These are phyloP conservation scores for Chlamydomonas urium DNA, from an alignment of 139 green algal species.

Conservation along the genomic window DNA sequence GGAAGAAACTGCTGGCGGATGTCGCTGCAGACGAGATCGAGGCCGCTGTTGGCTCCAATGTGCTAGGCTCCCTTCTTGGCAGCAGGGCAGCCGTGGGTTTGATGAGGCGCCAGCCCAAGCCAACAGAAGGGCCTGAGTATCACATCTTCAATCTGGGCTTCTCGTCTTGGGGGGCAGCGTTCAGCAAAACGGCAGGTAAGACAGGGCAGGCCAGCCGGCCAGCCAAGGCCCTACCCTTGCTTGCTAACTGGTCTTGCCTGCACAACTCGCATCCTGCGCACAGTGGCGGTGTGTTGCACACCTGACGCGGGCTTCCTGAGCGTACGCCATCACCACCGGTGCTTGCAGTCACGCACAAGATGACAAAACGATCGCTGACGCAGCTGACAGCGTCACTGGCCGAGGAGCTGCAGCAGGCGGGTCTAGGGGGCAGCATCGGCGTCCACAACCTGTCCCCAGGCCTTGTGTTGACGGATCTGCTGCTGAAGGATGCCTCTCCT, in stretches of 20 bases:
- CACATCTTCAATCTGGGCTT: slow-evolving; percentile 51
- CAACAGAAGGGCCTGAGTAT: slow-evolving; percentile 10
- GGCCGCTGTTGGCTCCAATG: slow-evolving; percentile 48
- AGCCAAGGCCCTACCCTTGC: too few species aligned
- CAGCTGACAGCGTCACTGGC: slow-evolving; percentile 50
- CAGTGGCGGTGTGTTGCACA: too few species aligned
- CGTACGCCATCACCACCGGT: too few species aligned
- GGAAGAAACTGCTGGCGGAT: slow-evolving; percentile 47
- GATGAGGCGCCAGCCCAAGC: slow-evolving; percentile 46
- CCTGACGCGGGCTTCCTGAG: too few species aligned
- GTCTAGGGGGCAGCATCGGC: slow-evolving; percentile 34
- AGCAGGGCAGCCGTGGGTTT: slow-evolving; percentile 40
- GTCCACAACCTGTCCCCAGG: slow-evolving; percentile 66
- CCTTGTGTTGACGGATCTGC: slow-evolving; percentile 63
- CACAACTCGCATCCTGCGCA: too few species aligned
- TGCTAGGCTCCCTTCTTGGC: slow-evolving; percentile 51
- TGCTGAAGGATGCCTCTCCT: slow-evolving; percentile 47
- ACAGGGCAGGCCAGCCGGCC: too few species aligned
- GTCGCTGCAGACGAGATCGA: slow-evolving; percentile 37
- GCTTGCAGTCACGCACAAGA: slow-evolving; percentile 58
- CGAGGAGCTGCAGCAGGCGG: slow-evolving; percentile 34
- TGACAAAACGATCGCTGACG: slow-evolving; percentile 52
- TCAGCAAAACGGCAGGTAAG: slow-evolving; percentile 15
- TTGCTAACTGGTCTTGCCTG: too few species aligned
- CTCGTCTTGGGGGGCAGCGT: slow-evolving; percentile 28